Percentiles rank a stretch among this genome's conserved stretches.
These are phyloP conservation scores for Teratosphaeria pseudoeucalypti DNA, from an alignment of 2,329 filamentous ascomycete genomes.

Conservation along the genomic window DNA sequence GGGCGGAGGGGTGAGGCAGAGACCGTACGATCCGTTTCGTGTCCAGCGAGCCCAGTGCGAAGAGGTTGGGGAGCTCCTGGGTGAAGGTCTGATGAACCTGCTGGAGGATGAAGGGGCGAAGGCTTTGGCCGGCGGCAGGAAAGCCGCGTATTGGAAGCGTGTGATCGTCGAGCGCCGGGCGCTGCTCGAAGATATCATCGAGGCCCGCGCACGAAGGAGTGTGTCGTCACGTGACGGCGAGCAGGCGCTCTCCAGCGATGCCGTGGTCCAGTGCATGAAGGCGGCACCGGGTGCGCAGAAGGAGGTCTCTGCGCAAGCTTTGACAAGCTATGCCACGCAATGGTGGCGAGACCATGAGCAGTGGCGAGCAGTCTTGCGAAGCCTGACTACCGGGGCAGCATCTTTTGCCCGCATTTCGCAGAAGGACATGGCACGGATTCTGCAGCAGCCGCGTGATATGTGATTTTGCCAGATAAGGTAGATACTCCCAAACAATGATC, in stretches of 20 bases:
- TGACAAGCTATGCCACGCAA: no score
- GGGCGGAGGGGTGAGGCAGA: background rate
- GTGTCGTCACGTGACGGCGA: background rate
- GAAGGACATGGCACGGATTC: background rate
- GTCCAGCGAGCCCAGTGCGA: background rate
- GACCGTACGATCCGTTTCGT: background rate
- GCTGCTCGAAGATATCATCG: background rate
- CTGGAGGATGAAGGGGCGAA: background rate
- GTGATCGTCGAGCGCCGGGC: background rate
- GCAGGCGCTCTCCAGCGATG: no score
- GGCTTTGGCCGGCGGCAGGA: background rate
- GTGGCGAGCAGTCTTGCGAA: background rate
- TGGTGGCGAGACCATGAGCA: no score
- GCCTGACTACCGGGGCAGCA: background rate
- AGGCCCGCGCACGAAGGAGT: background rate
- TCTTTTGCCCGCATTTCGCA: background rate
- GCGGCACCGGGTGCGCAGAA: no score
- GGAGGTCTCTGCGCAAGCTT: no score
- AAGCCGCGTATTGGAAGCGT: background rate
- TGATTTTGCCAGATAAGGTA: no score
- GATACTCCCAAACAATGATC: no score
- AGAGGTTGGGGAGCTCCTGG: background rate
- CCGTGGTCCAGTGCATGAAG: no score
- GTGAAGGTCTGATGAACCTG: background rate
- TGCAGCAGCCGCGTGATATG: background rate